Evolutionary conservation across 306 rosid species (phyloP).

Genomic region (Ormosia emarginata): DNA sequence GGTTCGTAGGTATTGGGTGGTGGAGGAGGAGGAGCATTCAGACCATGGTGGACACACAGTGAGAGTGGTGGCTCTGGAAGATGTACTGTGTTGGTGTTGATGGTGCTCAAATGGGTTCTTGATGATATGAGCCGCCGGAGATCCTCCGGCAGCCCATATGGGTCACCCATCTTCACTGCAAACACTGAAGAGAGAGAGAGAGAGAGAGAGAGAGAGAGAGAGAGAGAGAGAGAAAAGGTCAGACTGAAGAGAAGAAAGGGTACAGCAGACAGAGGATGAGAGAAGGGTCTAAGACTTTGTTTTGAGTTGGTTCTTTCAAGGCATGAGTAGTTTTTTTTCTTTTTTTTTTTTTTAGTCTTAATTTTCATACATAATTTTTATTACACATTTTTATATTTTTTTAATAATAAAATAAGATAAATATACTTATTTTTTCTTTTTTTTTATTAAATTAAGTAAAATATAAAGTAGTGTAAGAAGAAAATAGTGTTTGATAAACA

Average conservation of each 20-base stretch:
- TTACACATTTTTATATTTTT: too few relatives aligned
- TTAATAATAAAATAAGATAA: too few relatives aligned
- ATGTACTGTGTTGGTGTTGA: background rate
- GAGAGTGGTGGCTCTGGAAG: conserved; percentile 9
- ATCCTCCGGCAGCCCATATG: conserved; percentile 53
- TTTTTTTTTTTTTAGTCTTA: background rate
- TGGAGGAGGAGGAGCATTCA: background rate
- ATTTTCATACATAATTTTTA: too few relatives aligned
- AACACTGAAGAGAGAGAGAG: too few relatives aligned
- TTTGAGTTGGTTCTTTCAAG: background rate
- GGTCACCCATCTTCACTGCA: conserved; percentile 27
- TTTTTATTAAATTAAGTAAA: too few relatives aligned
- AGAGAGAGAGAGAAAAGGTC: background rate
- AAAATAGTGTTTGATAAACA: too few relatives aligned
- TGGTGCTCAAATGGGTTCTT: conserved; percentile 23
- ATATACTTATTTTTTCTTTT: too few relatives aligned
- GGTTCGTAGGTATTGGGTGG: conserved; percentile 36
- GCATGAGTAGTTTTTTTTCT: background rate
- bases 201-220: background rate
- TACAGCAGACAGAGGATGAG: background rate
- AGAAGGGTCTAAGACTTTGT: background rate
- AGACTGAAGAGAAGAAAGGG: background rate
- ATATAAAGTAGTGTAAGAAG: too few relatives aligned
- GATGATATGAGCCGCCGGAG: conserved; percentile 51
- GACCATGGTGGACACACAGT: conserved; percentile 16